phyloP scores from a whole-genome alignment of 257 asterid species.

The Salvia hispanica region DNA sequence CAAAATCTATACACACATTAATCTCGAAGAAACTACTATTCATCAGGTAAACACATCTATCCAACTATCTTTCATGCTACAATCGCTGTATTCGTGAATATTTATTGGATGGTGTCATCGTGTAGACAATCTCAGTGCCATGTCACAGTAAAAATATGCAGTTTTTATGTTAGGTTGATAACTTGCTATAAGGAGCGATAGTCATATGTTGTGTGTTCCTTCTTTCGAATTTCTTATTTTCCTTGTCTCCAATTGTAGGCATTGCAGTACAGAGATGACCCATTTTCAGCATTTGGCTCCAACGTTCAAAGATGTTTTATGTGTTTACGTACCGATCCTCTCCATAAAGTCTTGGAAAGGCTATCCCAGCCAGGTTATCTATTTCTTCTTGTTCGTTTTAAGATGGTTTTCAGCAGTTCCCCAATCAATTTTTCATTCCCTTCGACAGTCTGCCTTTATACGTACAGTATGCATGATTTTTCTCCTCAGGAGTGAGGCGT shows the following conservation, averaged over 20 bases:
- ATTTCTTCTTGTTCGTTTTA: constrained; percentile 1
- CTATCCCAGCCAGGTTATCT: constrained; percentile 82
- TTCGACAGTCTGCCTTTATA: background rate
- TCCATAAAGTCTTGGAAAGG: constrained; percentile 77
- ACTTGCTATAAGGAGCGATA: background rate
- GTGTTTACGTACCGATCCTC: constrained; percentile 89
- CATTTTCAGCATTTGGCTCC: constrained; percentile 53
- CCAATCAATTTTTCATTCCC: background rate
- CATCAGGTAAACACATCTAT: constrained; percentile 62
- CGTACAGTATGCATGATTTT: no score
- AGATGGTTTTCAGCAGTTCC: background rate
- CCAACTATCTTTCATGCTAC: background rate
- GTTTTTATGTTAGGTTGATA: background rate
- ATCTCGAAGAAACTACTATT: constrained; percentile 82
- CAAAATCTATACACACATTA: constrained; percentile 70
- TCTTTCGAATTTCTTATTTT: constrained; percentile 13
- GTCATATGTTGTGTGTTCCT: background rate
- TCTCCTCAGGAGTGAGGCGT: constrained; percentile 76
- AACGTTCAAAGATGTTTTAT: constrained; percentile 80
- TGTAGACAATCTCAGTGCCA: background rate
- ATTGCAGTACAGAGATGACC: constrained; percentile 86
- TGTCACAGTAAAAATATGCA: background rate
- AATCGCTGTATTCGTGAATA: background rate
- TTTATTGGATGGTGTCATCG: background rate
- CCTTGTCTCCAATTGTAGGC: constrained; percentile 49